Base-by-base conservation (phyloP, 2,329 filamentous ascomycete genomes). In the Aspergillus phoenicis region DNA sequence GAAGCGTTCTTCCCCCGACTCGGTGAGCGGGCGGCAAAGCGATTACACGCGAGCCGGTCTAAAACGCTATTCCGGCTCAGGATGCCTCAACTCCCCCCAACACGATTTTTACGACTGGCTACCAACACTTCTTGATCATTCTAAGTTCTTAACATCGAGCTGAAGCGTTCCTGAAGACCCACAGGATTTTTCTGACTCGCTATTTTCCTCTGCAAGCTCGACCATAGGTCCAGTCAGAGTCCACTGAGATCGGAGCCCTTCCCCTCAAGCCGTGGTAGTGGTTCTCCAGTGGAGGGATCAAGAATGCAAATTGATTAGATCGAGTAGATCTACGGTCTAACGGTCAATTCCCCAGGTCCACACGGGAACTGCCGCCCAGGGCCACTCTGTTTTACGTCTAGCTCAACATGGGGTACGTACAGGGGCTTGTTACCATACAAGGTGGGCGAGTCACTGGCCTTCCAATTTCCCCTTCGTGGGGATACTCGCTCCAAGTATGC, bases 321-420 rank as follows among this genome's bases (percentile, higher is more conserved):
- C 26, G n/a, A 56, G n/a, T 30, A 56, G 41, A 43, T 43, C 17
- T 41, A 36, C 53, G 26, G 41, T 38, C 39, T 17, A 53, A 53
- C 52, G 41, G 20, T 11, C 26, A 33, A 22, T 33, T 24, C 39
- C 26, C 39, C 53, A 47, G 53, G 39, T 56, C 53, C 53, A 56
- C 53, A 56, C 53, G 53, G 53, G 43, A 56, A 13, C 53, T 56
- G 53, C 53, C 53, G 53, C 43, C 38, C 17, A 30, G 53, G 39
- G 39, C 53, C 53, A 33, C 39, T 56, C 43, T 15, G 52, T 56
- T 47, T 56, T 26, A 17, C n/a, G 53, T 56, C 20, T 56, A 20
- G 39, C 39, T 56, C 45, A 45, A 56, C 17, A 36, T 30, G 24
- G 15, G 17, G 17, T 33, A 33, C 41, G 22, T 33, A 45, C 43